These are phyloP conservation scores for Fusarium falciforme DNA, from an alignment of 2,329 filamentous ascomycete genomes.

Conservation along the genomic window DNA sequence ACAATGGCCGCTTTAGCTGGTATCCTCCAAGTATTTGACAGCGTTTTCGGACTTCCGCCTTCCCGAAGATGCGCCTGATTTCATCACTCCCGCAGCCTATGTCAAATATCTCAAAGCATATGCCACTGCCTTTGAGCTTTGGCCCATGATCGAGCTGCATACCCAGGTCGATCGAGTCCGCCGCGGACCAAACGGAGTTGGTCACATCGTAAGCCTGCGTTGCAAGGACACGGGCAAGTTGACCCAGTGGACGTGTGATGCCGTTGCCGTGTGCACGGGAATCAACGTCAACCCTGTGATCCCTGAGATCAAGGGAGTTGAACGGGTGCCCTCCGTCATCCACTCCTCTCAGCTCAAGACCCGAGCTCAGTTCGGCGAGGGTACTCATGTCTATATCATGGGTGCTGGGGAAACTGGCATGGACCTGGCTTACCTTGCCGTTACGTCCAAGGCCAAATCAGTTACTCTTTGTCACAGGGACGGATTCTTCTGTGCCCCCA, in stretches of 20 bases:
- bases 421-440: conserved; percentile 57
- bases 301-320: conserved; percentile 53
- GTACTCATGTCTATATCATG: conserved; percentile 55
- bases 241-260: conserved; percentile 54
- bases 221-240: neutral
- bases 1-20: conserved; percentile 46
- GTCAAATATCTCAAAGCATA: conserved; percentile 58
- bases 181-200: conserved; percentile 10
- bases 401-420: conserved; percentile 60
- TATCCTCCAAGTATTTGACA: conserved; percentile 63
- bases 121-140: conserved; percentile 52
- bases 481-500: conserved; percentile 59
- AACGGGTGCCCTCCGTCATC: conserved; percentile 49
- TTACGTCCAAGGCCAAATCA: conserved; percentile 55
- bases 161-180: conserved; percentile 47
- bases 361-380: conserved; percentile 54
- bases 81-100: conserved; percentile 55
- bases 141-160: conserved; percentile 50
- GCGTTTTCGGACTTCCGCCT: conserved; percentile 62
- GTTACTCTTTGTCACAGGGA: conserved; percentile 59
- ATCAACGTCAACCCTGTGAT: conserved; percentile 56
- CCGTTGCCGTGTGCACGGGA: conserved; percentile 59
- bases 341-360: conserved; percentile 59
- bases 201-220: conserved; percentile 29
- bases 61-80: conserved; percentile 55